Evolutionary conservation across 129 eudicot species (phyloP).

Genomic region (Escallonia rubra): DNA sequence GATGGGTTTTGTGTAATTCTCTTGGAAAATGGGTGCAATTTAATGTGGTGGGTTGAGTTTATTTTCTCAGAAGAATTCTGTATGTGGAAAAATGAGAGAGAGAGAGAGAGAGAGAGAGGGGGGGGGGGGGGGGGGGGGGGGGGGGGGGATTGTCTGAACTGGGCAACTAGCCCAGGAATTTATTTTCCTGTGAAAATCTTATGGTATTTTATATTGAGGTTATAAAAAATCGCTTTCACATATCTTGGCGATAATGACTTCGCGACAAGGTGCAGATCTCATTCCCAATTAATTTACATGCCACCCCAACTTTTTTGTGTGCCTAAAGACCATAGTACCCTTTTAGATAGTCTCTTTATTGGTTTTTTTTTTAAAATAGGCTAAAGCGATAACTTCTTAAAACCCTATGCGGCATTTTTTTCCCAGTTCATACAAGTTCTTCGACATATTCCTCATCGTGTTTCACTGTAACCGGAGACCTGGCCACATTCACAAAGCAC

Average conservation of each 20-base stretch:
- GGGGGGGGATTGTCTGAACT: background rate
- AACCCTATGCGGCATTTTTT: too few relatives aligned
- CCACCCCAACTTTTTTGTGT: background rate
- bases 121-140: background rate
- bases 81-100: background rate
- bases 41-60: background rate
- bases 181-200: background rate
- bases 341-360: too few relatives aligned
- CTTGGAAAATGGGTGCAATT: background rate
- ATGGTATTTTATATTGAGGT: background rate
- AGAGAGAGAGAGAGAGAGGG: background rate
- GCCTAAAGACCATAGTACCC: too few relatives aligned
- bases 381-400: too few relatives aligned
- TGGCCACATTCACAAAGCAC: too few relatives aligned
- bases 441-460: too few relatives aligned
- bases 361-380: too few relatives aligned
- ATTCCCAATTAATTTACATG: slow-evolving; percentile 6
- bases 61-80: background rate
- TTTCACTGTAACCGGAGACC: too few relatives aligned
- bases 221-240: slow-evolving; percentile 22
- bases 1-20: slow-evolving; percentile 1
- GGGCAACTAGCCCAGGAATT: background rate
- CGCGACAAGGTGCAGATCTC: slow-evolving; percentile 24
- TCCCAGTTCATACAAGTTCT: too few relatives aligned
- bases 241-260: slow-evolving; percentile 29